A percentile compares a stretch with the other conserved stretches of the same genome.
Evolutionary conservation across 2,329 filamentous ascomycete genomes (phyloP).

Genomic region (Fusarium begoniae): DNA sequence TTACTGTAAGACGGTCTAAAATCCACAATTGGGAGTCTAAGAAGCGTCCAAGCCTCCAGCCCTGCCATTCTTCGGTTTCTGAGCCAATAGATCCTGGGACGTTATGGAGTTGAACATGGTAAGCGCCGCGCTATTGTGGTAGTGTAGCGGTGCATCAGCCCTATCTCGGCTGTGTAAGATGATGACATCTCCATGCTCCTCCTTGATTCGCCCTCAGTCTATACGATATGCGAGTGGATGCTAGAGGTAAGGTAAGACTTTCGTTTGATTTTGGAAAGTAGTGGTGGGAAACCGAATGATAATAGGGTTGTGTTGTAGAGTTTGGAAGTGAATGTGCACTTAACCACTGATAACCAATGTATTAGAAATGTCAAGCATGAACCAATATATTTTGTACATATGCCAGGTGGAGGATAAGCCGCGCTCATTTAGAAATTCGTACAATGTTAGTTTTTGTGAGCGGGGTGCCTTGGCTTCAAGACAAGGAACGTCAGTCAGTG

Average conservation of each 20-base stretch:
- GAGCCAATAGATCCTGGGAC: background rate
- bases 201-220: background rate
- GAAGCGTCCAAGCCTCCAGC: background rate
- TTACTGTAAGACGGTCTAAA: slow-evolving; percentile 13
- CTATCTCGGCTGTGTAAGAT: background rate
- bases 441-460: background rate
- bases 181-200: background rate
- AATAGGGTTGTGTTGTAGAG: background rate
- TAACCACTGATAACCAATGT: background rate
- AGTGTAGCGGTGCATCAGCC: slow-evolving; percentile 7
- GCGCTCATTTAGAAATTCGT: background rate
- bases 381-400: background rate
- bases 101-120: background rate
- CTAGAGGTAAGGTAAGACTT: background rate
- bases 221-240: background rate
- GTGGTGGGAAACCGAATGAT: background rate
- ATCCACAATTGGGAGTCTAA: background rate
- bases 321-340: background rate
- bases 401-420: background rate
- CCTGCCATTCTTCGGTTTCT: background rate
- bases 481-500: background rate
- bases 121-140: background rate
- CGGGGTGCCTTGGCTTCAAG: background rate
- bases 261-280: background rate
- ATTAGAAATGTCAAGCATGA: background rate